Base-by-base conservation (phyloP, 768 basidiomycete genomes). In the Suillus tomentosus region DNA sequence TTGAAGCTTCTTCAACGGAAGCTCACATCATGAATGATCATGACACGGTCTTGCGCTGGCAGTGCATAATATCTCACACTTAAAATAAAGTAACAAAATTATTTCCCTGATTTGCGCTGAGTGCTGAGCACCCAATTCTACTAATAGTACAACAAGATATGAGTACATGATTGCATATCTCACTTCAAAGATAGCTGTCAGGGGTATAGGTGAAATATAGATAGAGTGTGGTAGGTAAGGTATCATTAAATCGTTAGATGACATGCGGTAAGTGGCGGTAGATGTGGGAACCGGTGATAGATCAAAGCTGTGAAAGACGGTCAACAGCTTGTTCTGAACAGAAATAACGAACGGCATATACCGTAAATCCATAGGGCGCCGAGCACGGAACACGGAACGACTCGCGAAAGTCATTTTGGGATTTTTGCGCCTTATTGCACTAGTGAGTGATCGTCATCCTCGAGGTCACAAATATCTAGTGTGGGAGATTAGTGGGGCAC, bases 391-490 rank as follows among this genome's bases (percentile, higher is more conserved):
- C 17, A 42, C 24, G 22, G 24, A 7, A 17, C 5, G 39, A 22
- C 22, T 27, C 11, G 13, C 19, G 19, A 42, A 31, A 58, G 57
- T 13, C 1, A 39, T 57, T 57, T 56, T 10, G 22, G 15, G 9
- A 15, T 11, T 58, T 42, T 58, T 39, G 55, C 37, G 22, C 37
- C 24, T 69, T 65, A 76, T 67, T 68, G 74, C 37, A 62, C 60
- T 4, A 60, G 70, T 53, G 62, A 56, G 45, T 69, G 45, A 62
- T 72, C 67, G 6, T 71, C 61, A 27, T 71, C 64, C 63, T 76
- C 76, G 15, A 72, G 19, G 42, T 76, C 76, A 34, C 63, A 65
- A 60, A 76, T 68, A 60, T 76, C 74, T 76, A 63, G 58, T 9
- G n/a, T 45, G 60, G 62, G 43, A 66, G 61, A 42, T 62, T 45